Conservation (phyloP, 2,329 filamentous ascomycete species). For the Amauroascus niger region DNA sequence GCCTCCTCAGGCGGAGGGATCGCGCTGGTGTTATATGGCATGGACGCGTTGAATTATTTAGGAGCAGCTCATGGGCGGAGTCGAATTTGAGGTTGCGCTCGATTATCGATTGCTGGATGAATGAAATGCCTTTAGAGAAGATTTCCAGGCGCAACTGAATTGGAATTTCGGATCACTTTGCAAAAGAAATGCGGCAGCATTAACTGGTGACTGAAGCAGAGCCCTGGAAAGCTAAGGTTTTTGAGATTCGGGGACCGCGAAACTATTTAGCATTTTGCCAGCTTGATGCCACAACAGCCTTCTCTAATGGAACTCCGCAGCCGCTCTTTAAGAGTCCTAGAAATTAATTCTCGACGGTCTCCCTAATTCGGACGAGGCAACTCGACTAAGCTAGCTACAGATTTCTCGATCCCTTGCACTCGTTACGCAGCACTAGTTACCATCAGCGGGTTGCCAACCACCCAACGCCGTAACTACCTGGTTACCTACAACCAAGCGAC, state of each 20-base stretch:
- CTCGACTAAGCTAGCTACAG: too few species aligned
- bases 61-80: background rate
- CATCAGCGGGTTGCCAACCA: background rate
- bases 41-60: constrained; percentile 33
- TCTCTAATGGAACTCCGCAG: too few species aligned
- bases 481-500: background rate
- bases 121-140: too few species aligned
- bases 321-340: too few species aligned
- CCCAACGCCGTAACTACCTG: background rate
- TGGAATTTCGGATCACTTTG: background rate
- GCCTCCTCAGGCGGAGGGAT: constrained; percentile 72
- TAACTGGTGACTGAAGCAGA: background rate
- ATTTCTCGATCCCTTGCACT: background rate
- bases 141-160: background rate
- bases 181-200: background rate
- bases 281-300: background rate
- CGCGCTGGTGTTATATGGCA: constrained; percentile 85
- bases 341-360: too few species aligned
- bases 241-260: background rate
- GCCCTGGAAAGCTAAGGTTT: background rate
- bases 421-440: background rate
- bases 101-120: background rate
- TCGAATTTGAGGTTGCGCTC: too few species aligned
- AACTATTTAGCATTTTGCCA: background rate
- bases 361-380: too few species aligned